phyloP scores from a whole-genome alignment of 768 basidiomycete species.

The Podaxis sp. region DNA sequence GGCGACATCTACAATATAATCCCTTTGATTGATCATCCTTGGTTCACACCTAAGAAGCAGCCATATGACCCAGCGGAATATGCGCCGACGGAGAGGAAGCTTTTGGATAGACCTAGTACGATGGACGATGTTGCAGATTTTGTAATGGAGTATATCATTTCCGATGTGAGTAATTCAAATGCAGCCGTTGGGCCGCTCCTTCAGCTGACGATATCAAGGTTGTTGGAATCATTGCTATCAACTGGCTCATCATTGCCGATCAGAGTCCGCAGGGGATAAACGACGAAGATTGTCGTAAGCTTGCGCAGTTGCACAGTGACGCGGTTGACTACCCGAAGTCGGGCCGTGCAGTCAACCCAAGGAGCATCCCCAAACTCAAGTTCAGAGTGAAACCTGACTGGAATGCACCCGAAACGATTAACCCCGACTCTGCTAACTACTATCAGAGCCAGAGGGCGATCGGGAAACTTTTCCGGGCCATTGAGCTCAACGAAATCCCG shows the following conservation, averaged over 20 bases:
- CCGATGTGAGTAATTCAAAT: slow-evolving; percentile 43
- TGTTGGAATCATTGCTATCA: slow-evolving; percentile 59
- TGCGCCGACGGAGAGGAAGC: slow-evolving; percentile 41
- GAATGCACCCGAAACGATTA: slow-evolving; percentile 60
- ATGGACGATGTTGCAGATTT: slow-evolving; percentile 70
- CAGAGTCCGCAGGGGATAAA: slow-evolving; percentile 44
- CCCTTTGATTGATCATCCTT: slow-evolving; percentile 36
- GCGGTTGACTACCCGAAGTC: slow-evolving; percentile 71
- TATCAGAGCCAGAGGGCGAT: slow-evolving; percentile 57
- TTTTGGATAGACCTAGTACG: slow-evolving; percentile 45
- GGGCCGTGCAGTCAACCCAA: slow-evolving; percentile 40
- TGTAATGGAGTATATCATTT: slow-evolving; percentile 66
- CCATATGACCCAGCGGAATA: slow-evolving; percentile 44
- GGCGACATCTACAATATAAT: slow-evolving; percentile 60
- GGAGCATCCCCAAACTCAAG: slow-evolving; percentile 43
- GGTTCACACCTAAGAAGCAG: slow-evolving; percentile 9
- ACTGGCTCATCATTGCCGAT: slow-evolving; percentile 68
- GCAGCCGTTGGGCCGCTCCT: background rate
- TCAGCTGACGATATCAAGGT: slow-evolving; percentile 31
- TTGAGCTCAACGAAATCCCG: slow-evolving; percentile 41
- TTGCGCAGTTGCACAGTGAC: slow-evolving; percentile 58
- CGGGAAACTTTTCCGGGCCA: slow-evolving; percentile 59
- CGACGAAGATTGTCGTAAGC: slow-evolving; percentile 47
- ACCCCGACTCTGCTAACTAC: slow-evolving; percentile 32
- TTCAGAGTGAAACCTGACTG: slow-evolving; percentile 51